phyloP scores from a whole-genome alignment of 2,329 filamentous ascomycete genomes.

The Fusarium sp. region DNA sequence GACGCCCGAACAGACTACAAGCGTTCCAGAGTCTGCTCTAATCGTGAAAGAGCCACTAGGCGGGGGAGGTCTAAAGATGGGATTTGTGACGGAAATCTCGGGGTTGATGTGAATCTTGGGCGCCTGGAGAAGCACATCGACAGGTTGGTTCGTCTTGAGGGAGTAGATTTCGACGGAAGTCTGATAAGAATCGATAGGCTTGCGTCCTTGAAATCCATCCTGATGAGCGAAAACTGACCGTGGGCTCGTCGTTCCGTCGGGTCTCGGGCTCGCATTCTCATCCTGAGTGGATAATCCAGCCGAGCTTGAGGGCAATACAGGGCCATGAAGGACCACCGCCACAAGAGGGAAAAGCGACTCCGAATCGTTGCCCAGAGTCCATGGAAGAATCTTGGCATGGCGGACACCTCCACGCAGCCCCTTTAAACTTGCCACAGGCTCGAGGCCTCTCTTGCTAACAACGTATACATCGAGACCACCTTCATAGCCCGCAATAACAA shows the following conservation, averaged over 20 bases:
- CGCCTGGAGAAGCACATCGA: constrained; percentile 80
- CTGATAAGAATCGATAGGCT: constrained; percentile 74
- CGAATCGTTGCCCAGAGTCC: constrained; percentile 67
- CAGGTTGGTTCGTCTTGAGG: constrained; percentile 76
- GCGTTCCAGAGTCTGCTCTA: constrained; percentile 76
- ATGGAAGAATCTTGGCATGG: constrained; percentile 84
- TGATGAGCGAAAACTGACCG: constrained; percentile 55
- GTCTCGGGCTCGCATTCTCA: constrained; percentile 53
- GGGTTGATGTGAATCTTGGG: constrained; percentile 71
- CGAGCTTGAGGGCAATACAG: constrained; percentile 63
- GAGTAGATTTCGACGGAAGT: constrained; percentile 93
- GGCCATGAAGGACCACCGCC: constrained; percentile 84
- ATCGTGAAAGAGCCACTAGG: constrained; percentile 80
- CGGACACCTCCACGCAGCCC: constrained; percentile 84
- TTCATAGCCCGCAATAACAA: constrained; percentile 82
- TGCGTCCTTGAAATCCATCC: constrained; percentile 50
- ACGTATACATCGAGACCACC: constrained; percentile 82
- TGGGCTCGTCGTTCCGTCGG: constrained; percentile 57
- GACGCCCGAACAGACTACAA: constrained; percentile 81
- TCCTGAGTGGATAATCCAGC: constrained; percentile 53
- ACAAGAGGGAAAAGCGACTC: constrained; percentile 76
- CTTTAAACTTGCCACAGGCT: constrained; percentile 76
- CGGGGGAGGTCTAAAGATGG: constrained; percentile 74
- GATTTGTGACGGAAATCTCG: constrained; percentile 66
- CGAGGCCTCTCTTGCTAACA: constrained; percentile 77